Percentiles rank a stretch among this genome's conserved stretches.
Evolutionary conservation across 306 rosid genomes (phyloP).

Genomic region (Benincasa hispida): DNA sequence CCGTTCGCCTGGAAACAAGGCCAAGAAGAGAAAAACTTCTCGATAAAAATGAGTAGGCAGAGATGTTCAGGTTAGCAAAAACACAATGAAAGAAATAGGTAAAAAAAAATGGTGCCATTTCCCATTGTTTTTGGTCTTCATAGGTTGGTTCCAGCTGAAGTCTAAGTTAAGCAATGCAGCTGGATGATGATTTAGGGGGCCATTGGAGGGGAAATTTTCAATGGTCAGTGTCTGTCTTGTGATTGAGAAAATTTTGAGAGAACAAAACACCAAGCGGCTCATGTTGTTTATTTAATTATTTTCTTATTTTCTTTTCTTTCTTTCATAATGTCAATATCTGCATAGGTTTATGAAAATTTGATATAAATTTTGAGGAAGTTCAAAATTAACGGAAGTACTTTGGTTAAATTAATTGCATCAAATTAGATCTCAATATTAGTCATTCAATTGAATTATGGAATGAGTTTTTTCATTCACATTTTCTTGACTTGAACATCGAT

Average conservation of each 20-base stretch:
- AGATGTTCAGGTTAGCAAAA: not conserved
- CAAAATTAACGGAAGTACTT: not conserved
- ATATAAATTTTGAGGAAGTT: not conserved
- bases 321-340: not conserved
- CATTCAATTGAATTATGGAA: not conserved
- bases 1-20: slow-evolving; percentile 19
- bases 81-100: not conserved
- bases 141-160: not conserved
- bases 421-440: not conserved
- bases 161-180: not conserved
- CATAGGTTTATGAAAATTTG: not conserved
- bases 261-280: not conserved
- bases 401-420: not conserved
- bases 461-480: not conserved
- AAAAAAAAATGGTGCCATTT: not conserved
- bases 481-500: not conserved
- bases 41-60: not conserved
- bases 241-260: not conserved
- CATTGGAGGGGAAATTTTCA: not conserved
- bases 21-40: slow-evolving; percentile 23
- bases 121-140: not conserved
- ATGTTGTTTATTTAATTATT: not conserved
- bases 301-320: not conserved
- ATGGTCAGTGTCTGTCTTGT: not conserved
- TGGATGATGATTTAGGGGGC: not conserved